phyloP scores from a whole-genome alignment of 345 rosid species.

The Pistacia integerrima region DNA sequence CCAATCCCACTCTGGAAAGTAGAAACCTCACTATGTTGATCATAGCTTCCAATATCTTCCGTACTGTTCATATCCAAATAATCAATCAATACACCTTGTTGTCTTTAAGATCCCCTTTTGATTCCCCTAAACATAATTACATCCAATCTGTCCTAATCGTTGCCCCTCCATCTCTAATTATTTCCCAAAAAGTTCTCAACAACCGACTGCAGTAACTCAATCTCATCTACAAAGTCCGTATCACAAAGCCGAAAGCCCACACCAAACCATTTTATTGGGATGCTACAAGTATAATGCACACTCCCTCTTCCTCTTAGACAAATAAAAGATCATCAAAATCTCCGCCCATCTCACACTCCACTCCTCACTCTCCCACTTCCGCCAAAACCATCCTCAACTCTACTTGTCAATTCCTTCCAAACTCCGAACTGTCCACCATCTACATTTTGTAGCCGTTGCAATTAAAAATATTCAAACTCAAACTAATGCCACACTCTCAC shows the following conservation, averaged over 20 bases:
- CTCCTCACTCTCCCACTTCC: neutral
- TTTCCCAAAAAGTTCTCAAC: constrained; percentile 7
- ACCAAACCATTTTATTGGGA: neutral
- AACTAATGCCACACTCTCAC: neutral
- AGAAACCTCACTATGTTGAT: neutral
- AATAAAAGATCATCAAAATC: neutral
- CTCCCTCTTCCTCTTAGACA: no score
- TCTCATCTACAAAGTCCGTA: neutral
- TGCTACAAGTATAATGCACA: neutral
- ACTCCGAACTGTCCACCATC: neutral
- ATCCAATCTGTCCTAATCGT: constrained; percentile 14
- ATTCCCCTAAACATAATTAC: constrained; percentile 8
- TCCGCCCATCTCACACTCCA: neutral
- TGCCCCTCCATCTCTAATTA: constrained; percentile 13
- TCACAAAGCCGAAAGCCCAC: neutral
- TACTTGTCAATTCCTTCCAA: neutral
- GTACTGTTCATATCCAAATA: neutral
- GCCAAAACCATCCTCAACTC: neutral
- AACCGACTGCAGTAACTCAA: neutral
- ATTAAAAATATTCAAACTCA: neutral
- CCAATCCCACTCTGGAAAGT: constrained; percentile 12
- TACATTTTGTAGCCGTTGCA: constrained; percentile 4
- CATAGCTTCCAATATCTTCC: neutral
- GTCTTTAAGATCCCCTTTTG: neutral
- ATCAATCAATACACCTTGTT: constrained; percentile 4